These are phyloP conservation scores for Sphagnum tenellum DNA, from an alignment of 225 moss, liverwort and hornwort genomes.

Conservation along the genomic window DNA sequence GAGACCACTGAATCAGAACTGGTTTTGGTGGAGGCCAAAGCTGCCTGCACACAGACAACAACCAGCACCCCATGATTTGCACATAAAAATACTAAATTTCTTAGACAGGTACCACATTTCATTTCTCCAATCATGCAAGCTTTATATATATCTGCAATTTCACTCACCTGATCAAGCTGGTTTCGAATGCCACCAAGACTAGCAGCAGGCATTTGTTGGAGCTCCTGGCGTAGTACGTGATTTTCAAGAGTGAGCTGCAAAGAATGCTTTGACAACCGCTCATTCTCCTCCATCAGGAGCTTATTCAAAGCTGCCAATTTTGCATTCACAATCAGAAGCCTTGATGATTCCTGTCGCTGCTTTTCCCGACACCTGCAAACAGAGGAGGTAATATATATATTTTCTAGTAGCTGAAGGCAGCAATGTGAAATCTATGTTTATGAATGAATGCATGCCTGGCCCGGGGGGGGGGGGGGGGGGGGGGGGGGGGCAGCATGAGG, in stretches of 20 bases:
- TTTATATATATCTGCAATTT: constrained; percentile 27
- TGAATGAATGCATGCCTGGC: too few species aligned
- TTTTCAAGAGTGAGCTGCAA: constrained; percentile 57
- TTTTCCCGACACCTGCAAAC: constrained; percentile 54
- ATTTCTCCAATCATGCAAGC: too few species aligned
- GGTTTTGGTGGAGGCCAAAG: constrained; percentile 96
- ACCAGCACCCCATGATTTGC: too few species aligned
- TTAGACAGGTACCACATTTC: too few species aligned
- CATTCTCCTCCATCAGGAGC: constrained; percentile 64
- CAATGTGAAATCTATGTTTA: too few species aligned
- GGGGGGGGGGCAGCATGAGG: too few species aligned
- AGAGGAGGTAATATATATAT: too few species aligned
- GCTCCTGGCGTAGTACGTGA: constrained; percentile 34
- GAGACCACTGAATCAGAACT: constrained; percentile 97
- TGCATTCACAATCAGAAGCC: constrained; percentile 56
- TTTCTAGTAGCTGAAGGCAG: too few species aligned
- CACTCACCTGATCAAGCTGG: constrained; percentile 32
- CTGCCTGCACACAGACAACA: too few species aligned
- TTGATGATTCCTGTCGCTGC: constrained; percentile 61
- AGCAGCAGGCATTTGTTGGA: constrained; percentile 41
- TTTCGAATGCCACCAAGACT: constrained; percentile 35
- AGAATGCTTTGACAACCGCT: constrained; percentile 52
- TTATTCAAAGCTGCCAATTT: constrained; percentile 61
- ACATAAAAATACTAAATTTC: too few species aligned
- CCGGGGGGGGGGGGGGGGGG: too few species aligned